phyloP scores from a whole-genome alignment of 2,329 filamentous ascomycete genomes.

The Arthrobotrys musiformis region DNA sequence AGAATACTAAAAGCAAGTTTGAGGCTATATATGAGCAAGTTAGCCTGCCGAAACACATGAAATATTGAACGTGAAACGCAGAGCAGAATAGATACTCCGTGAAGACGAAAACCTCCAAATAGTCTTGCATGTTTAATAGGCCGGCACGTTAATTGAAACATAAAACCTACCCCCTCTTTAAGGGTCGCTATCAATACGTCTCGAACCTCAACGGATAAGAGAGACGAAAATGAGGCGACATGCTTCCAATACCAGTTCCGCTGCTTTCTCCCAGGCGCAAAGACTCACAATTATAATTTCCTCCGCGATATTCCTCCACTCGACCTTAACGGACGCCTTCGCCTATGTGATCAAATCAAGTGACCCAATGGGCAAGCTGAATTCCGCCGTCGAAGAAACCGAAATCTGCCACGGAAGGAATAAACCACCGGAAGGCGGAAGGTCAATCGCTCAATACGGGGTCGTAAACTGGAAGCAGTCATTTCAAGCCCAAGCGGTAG shows the following conservation, averaged over 20 bases:
- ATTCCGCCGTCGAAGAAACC: neutral
- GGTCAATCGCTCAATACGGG: slow-evolving; percentile 11
- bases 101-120: too few species aligned
- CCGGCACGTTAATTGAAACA: too few species aligned
- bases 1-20: neutral
- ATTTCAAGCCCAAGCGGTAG: slow-evolving; percentile 11
- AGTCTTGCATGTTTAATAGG: too few species aligned
- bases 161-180: too few species aligned
- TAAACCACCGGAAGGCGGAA: neutral
- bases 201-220: too few species aligned
- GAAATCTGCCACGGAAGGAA: slow-evolving; percentile 7
- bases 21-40: neutral
- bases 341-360: neutral
- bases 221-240: too few species aligned
- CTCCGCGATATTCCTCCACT: neutral
- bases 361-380: neutral
- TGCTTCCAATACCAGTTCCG: neutral
- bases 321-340: neutral
- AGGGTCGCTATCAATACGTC: too few species aligned
- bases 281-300: neutral
- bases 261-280: neutral
- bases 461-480: slow-evolving; percentile 37
- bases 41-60: too few species aligned
- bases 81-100: too few species aligned
- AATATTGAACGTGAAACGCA: neutral